Conservation (phyloP, 2,329 filamentous ascomycete genomes). For the Colletotrichum godetiae region DNA sequence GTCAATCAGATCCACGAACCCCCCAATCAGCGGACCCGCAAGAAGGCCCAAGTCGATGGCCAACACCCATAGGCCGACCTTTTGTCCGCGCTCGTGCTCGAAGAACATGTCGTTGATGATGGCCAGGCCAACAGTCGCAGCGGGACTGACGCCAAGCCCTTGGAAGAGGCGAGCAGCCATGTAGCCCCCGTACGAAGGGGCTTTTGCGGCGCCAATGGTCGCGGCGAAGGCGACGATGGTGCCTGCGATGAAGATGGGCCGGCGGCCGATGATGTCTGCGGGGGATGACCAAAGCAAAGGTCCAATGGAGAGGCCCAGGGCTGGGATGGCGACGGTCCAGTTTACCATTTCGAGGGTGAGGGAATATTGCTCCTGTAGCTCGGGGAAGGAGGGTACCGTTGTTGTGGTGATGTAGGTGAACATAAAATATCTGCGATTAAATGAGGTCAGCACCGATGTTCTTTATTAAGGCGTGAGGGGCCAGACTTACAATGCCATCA, state of each 20-base stretch:
- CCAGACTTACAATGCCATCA: constrained; percentile 60
- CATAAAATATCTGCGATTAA: constrained; percentile 59
- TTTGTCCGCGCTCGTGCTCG: constrained; percentile 65
- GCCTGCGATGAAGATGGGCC: constrained; percentile 59
- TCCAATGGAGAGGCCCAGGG: constrained; percentile 61
- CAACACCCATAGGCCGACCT: constrained; percentile 67
- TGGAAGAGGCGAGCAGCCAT: constrained; percentile 71
- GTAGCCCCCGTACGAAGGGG: constrained; percentile 57
- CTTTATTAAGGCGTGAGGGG: background rate
- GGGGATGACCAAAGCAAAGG: constrained; percentile 61
- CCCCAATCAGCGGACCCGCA: constrained; percentile 57
- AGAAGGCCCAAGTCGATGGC: constrained; percentile 65
- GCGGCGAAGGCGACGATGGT: constrained; percentile 46
- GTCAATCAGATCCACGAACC: constrained; percentile 60
- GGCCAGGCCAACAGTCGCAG: constrained; percentile 65
- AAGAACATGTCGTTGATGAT: constrained; percentile 67
- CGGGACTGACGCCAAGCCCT: constrained; percentile 65
- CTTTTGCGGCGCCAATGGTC: constrained; percentile 47
- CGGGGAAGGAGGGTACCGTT: constrained; percentile 63
- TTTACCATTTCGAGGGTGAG: constrained; percentile 60
- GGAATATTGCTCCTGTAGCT: constrained; percentile 58
- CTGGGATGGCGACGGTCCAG: constrained; percentile 65
- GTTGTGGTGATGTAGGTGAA: constrained; percentile 70
- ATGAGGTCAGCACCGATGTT: background rate
- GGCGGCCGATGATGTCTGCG: constrained; percentile 63